Conservation (phyloP, 495 filamentous ascomycete species). For the Endocarpon pusillum region DNA sequence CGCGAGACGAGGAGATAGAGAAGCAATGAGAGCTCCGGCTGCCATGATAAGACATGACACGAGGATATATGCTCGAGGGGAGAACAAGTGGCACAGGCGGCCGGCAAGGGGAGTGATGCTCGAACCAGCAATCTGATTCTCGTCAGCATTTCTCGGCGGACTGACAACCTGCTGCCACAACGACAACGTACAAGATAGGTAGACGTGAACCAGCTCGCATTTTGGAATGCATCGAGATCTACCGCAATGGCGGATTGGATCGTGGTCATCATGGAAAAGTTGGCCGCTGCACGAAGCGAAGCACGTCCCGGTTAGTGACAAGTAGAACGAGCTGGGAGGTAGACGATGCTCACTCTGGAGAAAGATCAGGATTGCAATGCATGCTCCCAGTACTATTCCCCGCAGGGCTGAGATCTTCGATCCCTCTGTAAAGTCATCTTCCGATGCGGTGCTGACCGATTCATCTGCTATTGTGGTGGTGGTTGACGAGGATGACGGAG, state of each 20-base stretch:
- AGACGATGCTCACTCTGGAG: no score
- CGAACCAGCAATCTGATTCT: slow-evolving; percentile 44
- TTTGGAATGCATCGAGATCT: slow-evolving; percentile 52
- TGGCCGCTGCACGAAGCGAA: slow-evolving; percentile 35
- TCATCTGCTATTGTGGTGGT: no score
- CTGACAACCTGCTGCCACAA: background rate
- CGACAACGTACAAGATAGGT: slow-evolving; percentile 34
- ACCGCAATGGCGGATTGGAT: slow-evolving; percentile 54
- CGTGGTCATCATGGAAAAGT: slow-evolving; percentile 63
- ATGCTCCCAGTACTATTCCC: no score
- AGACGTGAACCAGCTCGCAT: slow-evolving; percentile 60
- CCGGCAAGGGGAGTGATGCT: slow-evolving; percentile 48
- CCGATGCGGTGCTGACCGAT: no score
- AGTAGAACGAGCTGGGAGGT: no score
- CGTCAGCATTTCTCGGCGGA: slow-evolving; percentile 3
- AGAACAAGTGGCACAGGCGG: slow-evolving; percentile 49
- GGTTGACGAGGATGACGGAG: no score
- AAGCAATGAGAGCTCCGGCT: slow-evolving; percentile 43
- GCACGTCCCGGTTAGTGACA: no score
- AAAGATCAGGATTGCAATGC: no score
- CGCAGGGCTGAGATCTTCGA: no score
- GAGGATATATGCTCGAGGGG: slow-evolving; percentile 41
- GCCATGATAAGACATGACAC: slow-evolving; percentile 37
- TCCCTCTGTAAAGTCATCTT: no score
- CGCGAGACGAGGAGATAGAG: slow-evolving; percentile 33